Evolutionary conservation across 208 protist genomes (phyloP).

Genomic region (Crithidia acanthocephali): DNA sequence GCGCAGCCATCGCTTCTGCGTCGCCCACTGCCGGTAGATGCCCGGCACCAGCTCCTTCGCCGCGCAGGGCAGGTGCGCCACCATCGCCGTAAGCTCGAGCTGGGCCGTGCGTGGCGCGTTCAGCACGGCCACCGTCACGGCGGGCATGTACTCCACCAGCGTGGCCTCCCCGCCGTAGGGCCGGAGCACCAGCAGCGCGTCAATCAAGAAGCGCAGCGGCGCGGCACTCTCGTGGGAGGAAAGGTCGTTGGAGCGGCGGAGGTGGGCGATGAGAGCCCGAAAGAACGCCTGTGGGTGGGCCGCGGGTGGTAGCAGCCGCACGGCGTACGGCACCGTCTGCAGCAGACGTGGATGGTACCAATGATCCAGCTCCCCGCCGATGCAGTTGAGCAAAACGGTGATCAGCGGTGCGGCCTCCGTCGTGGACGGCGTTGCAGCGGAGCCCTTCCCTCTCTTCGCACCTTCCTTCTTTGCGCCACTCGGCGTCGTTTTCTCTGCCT

Average conservation of each 20-base stretch:
- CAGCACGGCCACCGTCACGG: constrained; percentile 57
- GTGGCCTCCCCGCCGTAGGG: constrained; percentile 60
- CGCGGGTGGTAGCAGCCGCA: constrained; percentile 46
- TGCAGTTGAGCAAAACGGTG: constrained; percentile 16
- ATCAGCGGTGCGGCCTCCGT: background rate
- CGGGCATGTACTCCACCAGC: constrained; percentile 70
- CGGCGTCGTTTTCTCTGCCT: background rate
- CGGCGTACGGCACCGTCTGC: constrained; percentile 32
- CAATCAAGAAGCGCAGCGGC: constrained; percentile 45
- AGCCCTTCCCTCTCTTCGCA: no score
- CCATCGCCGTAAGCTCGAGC: constrained; percentile 57
- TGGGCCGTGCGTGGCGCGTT: constrained; percentile 59
- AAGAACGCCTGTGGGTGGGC: constrained; percentile 49
- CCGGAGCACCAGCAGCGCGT: constrained; percentile 57
- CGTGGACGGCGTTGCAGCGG: background rate
- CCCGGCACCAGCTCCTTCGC: constrained; percentile 50
- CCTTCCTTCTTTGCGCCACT: background rate
- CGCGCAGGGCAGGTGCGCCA: constrained; percentile 57
- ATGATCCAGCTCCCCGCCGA: constrained; percentile 27
- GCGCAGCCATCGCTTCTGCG: constrained; percentile 52
- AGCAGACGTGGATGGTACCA: constrained; percentile 46
- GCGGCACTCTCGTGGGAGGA: constrained; percentile 42
- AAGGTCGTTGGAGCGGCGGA: constrained; percentile 59
- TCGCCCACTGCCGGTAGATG: constrained; percentile 55
- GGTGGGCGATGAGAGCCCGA: constrained; percentile 43